Evolutionary conservation across 78 protist genomes (phyloP), one percentile per base, ranked within the genome.

Genomic region (Protostelium mycophagum): DNA sequence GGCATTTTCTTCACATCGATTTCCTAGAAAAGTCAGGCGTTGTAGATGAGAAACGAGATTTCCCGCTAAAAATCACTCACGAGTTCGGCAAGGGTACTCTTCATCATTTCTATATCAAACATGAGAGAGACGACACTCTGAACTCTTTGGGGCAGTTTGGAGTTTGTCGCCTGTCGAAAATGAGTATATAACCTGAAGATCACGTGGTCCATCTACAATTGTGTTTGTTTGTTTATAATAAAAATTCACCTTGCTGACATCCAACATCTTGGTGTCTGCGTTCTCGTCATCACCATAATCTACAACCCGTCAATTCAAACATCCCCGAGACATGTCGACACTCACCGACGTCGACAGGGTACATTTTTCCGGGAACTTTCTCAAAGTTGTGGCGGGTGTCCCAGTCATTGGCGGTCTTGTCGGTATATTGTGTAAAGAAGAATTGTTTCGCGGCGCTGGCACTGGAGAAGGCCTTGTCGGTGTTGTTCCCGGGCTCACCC

Each of bases 351-450:
- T 92, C 97, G 36, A 96, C 84, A 63, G 93, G 37, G 73, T 89
- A 87, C 86, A 95, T 95, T 87, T 91, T 87, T 29, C 96, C 96
- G 1, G 89, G 25, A 25, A 39, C 39, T 51, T 91, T 91, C 35
- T n/a, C 38, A 35, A 96, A 96, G 10, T 92, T 85, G 51, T 36
- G 31, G 73, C 94, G 73, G 73, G 73, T 51, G 1, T 31, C 0
- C 85, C 92, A 96, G 5, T 0, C 38, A 85, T 96, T 96, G 35
- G 16, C 36, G 0, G 97, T 96, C 86, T 96, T 96, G 25, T 92
- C 95, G 1, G 87, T 10, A 83, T 93, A 96, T 83, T 83, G 85
- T 28, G 28, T 28, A 0, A 37, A n/a, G 38, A 84, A 83, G 37
- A 51, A 9, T 16, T 16, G 31, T 16, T 51, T 51, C 73, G 73